Conservation (phyloP, 345 rosid genomes). For the Hirschfeldia incana region DNA sequence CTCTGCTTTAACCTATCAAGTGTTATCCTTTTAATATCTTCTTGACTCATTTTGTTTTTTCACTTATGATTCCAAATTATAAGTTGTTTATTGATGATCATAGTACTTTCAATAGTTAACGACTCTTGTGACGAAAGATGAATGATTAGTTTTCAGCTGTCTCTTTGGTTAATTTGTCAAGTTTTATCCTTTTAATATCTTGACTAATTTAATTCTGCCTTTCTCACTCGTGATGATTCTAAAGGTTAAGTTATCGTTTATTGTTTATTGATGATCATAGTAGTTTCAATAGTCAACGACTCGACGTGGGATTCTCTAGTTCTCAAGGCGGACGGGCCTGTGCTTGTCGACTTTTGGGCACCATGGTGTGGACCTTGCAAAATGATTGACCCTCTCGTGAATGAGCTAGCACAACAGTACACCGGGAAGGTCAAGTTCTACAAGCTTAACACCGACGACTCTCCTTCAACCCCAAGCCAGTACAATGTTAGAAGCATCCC, state of each 20-base stretch:
- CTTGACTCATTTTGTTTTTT: no score
- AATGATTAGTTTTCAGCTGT: background rate
- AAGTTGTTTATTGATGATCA: background rate
- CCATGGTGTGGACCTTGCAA: constrained; percentile 75
- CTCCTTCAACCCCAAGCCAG: constrained; percentile 47
- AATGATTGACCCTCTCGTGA: constrained; percentile 54
- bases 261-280: background rate
- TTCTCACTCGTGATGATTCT: background rate
- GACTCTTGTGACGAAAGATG: constrained; percentile 24
- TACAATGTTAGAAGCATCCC: constrained; percentile 64
- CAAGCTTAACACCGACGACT: constrained; percentile 57
- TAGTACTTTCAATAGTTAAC: constrained; percentile 49
- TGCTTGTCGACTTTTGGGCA: constrained; percentile 66
- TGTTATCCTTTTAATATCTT: no score
- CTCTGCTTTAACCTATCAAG: background rate
- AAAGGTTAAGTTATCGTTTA: background rate
- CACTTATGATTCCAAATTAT: background rate
- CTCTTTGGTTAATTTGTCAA: background rate
- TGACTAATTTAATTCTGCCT: background rate
- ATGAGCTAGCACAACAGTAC: constrained; percentile 55
- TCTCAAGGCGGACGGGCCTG: constrained; percentile 55
- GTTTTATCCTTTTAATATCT: background rate
- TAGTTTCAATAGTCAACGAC: constrained; percentile 57
- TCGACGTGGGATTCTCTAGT: constrained; percentile 58
- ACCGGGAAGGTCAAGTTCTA: constrained; percentile 52